Percentiles rank a stretch among this genome's conserved stretches.
phyloP scores from a whole-genome alignment of 805 yeast genomes.

The Ogataea populi-albae region DNA sequence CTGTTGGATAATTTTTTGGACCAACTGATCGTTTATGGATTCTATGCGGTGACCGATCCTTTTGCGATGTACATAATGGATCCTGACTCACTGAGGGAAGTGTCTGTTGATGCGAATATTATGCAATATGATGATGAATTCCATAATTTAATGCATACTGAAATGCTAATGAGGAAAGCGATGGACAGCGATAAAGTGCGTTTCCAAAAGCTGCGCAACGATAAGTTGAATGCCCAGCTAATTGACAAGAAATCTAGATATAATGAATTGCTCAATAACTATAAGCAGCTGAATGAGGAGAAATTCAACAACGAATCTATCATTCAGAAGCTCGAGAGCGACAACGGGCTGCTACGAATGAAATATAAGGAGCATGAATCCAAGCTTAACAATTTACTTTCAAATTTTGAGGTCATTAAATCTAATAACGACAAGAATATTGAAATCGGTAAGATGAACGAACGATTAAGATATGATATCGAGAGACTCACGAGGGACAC shows the following conservation, averaged over 20 bases:
- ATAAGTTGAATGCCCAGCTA: slow-evolving; percentile 15
- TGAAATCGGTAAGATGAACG: slow-evolving; percentile 29
- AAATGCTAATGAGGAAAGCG: slow-evolving; percentile 1
- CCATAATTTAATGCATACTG: slow-evolving; percentile 5
- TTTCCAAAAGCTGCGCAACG: slow-evolving; percentile 12
- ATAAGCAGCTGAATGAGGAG: slow-evolving; percentile 34
- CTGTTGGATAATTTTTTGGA: slow-evolving; percentile 16
- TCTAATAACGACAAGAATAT: slow-evolving; percentile 31
- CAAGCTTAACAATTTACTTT: slow-evolving; percentile 21
- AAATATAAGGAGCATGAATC: slow-evolving; percentile 13
- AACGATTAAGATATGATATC: slow-evolving; percentile 26
- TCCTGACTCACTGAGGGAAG: background rate
- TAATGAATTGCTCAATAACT: slow-evolving; percentile 30
- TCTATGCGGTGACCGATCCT: slow-evolving; percentile 20
- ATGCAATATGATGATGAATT: slow-evolving; percentile 13
- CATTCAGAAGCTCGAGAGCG: slow-evolving; percentile 18
- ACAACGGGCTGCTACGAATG: slow-evolving; percentile 19
- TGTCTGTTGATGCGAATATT: slow-evolving; percentile 6
- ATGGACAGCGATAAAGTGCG: slow-evolving; percentile 6
- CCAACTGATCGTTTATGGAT: slow-evolving; percentile 25
- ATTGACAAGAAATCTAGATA: slow-evolving; percentile 19
- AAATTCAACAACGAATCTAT: slow-evolving; percentile 26
- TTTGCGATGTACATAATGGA: slow-evolving; percentile 13
- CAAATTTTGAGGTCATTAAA: slow-evolving; percentile 33
- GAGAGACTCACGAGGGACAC: slow-evolving; percentile 22